Conservation (phyloP, 163 green algal species). For the Smithsoniella earleae region DNA sequence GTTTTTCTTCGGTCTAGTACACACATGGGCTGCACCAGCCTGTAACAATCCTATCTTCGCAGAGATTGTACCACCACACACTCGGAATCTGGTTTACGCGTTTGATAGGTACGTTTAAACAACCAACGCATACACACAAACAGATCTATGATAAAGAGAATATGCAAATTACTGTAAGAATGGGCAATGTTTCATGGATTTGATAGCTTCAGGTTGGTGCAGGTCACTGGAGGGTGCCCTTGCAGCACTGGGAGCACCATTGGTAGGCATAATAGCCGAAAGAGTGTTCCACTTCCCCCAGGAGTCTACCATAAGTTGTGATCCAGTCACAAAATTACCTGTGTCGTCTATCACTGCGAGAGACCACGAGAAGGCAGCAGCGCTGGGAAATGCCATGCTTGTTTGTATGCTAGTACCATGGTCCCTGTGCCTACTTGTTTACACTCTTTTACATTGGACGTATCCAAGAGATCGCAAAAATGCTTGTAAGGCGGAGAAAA, state of each 20-base stretch:
- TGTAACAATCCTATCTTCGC: constrained; percentile 38
- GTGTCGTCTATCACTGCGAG: neutral
- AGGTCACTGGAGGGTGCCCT: constrained; percentile 37
- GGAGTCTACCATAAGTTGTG: constrained; percentile 5
- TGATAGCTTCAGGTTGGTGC: no score
- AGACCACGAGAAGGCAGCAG: constrained; percentile 36
- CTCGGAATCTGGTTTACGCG: constrained; percentile 60
- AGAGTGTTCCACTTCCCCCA: constrained; percentile 31
- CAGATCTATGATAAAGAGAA: no score
- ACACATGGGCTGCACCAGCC: constrained; percentile 31
- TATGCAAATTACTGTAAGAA: neutral
- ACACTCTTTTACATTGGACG: constrained; percentile 47
- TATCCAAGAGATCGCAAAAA: constrained; percentile 41
- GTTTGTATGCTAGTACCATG: constrained; percentile 45
- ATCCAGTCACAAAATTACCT: neutral
- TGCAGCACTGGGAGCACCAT: constrained; percentile 32
- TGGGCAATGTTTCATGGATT: neutral
- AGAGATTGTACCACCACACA: constrained; percentile 34
- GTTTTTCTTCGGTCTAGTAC: constrained; percentile 31
- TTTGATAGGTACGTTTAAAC: constrained; percentile 53
- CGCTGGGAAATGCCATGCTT: constrained; percentile 38
- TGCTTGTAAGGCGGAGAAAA: no score
- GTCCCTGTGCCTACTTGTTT: constrained; percentile 45
- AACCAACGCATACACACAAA: neutral
- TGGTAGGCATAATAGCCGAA: constrained; percentile 34